These are phyloP conservation scores for Wickerhamomyces subpelliculosus DNA, from an alignment of 805 yeast genomes.

Conservation along the genomic window DNA sequence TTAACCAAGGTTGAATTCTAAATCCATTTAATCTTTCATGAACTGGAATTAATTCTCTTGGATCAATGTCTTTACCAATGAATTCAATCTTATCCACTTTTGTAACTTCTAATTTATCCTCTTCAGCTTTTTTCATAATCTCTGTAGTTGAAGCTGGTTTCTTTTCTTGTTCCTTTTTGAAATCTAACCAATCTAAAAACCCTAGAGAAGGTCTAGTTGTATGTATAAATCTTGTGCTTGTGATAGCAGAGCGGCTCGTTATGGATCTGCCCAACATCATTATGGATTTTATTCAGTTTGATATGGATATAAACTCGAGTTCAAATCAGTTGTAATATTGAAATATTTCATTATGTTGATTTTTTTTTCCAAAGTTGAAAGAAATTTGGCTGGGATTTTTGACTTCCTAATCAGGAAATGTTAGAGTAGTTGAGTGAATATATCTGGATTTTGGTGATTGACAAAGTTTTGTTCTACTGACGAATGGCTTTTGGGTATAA, in stretches of 20 bases:
- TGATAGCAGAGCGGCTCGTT: neutral
- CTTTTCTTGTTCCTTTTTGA: conserved; percentile 22
- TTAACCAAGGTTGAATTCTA: conserved; percentile 30
- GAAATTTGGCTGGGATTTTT: neutral
- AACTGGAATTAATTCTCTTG: conserved; percentile 6
- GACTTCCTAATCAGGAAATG: conserved; percentile 11
- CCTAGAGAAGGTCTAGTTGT: conserved; percentile 20
- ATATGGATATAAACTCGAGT: neutral
- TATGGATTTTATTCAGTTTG: neutral
- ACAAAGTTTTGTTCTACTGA: too few species aligned
- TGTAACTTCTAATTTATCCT: conserved; percentile 18
- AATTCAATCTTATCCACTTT: conserved; percentile 20
- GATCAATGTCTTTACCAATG: conserved; percentile 15
- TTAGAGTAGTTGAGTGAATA: neutral
- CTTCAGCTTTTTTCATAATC: conserved; percentile 30
- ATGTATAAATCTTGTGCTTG: conserved; percentile 17
- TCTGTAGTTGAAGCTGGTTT: conserved; percentile 20
- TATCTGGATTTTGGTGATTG: neutral
- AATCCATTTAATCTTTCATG: conserved; percentile 17
- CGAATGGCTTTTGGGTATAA: too few species aligned
- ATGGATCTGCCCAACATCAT: conserved; percentile 3
- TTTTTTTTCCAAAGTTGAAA: neutral
- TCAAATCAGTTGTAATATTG: too few species aligned
- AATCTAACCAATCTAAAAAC: conserved; percentile 34
- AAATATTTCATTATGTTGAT: neutral